Conservation (phyloP, 768 basidiomycete species). For the Pleurotus tuoliensis region DNA sequence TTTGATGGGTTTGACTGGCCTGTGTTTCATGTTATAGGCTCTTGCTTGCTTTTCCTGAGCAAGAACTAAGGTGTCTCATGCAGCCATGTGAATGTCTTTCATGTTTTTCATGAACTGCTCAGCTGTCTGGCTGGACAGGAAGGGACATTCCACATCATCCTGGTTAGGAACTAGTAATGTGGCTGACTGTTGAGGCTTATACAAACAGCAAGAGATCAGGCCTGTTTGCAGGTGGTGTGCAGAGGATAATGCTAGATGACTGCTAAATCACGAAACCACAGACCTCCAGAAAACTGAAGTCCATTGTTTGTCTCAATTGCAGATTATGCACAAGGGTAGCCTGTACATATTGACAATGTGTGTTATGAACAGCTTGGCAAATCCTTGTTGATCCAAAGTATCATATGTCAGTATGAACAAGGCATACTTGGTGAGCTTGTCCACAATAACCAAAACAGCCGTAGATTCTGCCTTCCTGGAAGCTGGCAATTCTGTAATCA, state of each 20-base stretch:
- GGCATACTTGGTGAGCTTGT: conserved; percentile 8
- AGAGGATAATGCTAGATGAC: conserved; percentile 20
- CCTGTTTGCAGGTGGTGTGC: conserved; percentile 33
- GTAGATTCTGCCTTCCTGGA: conserved; percentile 9
- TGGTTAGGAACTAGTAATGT: too few species aligned
- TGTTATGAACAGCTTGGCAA: conserved; percentile 19
- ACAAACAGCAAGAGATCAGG: too few species aligned
- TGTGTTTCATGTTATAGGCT: too few species aligned
- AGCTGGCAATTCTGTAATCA: conserved; percentile 15
- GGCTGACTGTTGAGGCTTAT: too few species aligned
- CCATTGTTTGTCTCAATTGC: conserved; percentile 7
- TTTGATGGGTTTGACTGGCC: too few species aligned
- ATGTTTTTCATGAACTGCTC: too few species aligned
- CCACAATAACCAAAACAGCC: conserved; percentile 26
- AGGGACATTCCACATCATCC: too few species aligned
- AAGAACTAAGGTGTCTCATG: too few species aligned
- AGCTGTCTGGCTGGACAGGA: too few species aligned
- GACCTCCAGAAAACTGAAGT: conserved; percentile 23
- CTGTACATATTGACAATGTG: conserved; percentile 17
- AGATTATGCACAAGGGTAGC: conserved; percentile 10
- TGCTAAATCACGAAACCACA: conserved; percentile 13
- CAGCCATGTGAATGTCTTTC: too few species aligned
- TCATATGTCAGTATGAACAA: conserved; percentile 14
- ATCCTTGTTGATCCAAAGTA: conserved; percentile 14
- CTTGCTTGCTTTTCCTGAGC: too few species aligned